A percentile compares a stretch with the other conserved stretches of the same genome.
phyloP scores from a whole-genome alignment of 2,329 filamentous ascomycete genomes.

The Phyllachora maydis region DNA sequence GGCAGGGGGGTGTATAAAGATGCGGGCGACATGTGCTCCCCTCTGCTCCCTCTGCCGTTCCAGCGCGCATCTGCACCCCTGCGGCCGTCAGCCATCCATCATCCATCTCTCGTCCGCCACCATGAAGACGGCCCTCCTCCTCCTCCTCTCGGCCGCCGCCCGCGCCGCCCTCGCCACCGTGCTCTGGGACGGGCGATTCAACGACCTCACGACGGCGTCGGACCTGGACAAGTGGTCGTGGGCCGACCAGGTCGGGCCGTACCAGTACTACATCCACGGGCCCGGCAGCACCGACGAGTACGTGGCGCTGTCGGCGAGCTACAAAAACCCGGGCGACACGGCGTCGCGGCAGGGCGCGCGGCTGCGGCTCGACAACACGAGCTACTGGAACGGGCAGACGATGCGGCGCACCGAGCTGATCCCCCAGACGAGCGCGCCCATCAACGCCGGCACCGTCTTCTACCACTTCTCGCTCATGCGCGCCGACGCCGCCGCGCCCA shows the following conservation, averaged over 20 bases:
- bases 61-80: too few species aligned
- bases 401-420: conserved; percentile 61
- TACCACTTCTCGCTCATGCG: conserved; percentile 55
- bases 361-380: conserved; percentile 40
- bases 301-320: conserved; percentile 35
- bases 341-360: conserved; percentile 42
- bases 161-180: conserved; percentile 6
- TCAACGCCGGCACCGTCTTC: conserved; percentile 44
- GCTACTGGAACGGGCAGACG: conserved; percentile 51
- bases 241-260: conserved; percentile 46
- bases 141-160: conserved; percentile 4
- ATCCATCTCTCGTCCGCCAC: conserved; percentile 1
- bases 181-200: conserved; percentile 45
- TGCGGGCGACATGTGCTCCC: too few species aligned
- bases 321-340: conserved; percentile 45
- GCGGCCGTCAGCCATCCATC: too few species aligned
- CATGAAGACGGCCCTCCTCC: conserved; percentile 6
- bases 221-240: conserved; percentile 44
- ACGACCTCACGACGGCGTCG: conserved; percentile 27
- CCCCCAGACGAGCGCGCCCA: conserved; percentile 43
- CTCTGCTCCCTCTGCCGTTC: too few species aligned
- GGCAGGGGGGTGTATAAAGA: too few species aligned
- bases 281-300: conserved; percentile 31
- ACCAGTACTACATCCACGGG: conserved; percentile 63
- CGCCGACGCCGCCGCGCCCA: conserved; percentile 35